phyloP scores from a whole-genome alignment of 257 asterid genomes.

The Nicotiana obtusifolia region DNA sequence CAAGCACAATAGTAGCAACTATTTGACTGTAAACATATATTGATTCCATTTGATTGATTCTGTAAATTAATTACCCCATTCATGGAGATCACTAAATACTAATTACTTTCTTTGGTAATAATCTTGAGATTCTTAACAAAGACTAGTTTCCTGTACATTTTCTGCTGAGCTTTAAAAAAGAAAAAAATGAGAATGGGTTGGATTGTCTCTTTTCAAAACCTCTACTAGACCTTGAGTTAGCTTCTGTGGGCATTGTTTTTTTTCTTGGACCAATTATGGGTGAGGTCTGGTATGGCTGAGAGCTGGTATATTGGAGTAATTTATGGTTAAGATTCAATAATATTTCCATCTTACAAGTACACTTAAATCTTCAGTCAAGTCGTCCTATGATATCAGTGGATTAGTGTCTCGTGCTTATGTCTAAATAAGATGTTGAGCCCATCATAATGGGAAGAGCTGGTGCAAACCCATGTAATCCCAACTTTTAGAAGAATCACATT shows the following conservation, averaged over 20 bases:
- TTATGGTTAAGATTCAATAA: neutral
- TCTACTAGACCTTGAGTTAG: neutral
- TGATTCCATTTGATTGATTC: neutral
- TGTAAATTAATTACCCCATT: neutral
- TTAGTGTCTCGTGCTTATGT: neutral
- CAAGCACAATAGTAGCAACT: neutral
- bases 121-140: neutral
- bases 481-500: neutral
- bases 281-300: neutral
- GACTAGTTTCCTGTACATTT: neutral
- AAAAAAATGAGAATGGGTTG: neutral
- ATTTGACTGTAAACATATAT: neutral
- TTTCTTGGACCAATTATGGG: neutral
- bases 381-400: neutral
- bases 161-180: neutral
- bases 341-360: neutral
- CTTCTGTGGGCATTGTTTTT: neutral
- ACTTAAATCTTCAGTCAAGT: neutral
- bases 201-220: neutral
- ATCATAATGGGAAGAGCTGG: neutral
- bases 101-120: neutral
- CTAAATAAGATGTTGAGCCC: neutral
- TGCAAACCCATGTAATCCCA: neutral
- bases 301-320: neutral
- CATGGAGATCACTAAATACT: neutral